Base-by-base conservation (phyloP, 306 rosid species). In the Quercus suber region DNA sequence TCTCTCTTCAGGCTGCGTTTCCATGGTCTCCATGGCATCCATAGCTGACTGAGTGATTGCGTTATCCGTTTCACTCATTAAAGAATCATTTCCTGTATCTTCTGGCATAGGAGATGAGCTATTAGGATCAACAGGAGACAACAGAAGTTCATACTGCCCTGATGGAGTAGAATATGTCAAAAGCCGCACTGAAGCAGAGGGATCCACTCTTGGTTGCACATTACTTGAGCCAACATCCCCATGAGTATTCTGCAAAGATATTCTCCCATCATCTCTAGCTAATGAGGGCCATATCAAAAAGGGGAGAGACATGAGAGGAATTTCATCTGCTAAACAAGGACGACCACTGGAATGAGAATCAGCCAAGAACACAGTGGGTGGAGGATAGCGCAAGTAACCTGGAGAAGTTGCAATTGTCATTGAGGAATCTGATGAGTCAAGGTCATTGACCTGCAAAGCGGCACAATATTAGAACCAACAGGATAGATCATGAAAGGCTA, bases 371-470 rank as follows among this genome's bases (percentile, higher is more conserved):
- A 96, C 91, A 31, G 98, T 87, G 80, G 98, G 99, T 9, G 99
- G 97, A n/a, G 99, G 93, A 82, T 93, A 93, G 76, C 82, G 89
- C 86, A 90, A 87, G 83, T 96, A 96, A 79, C 99, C 99, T 58
- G 84, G 85, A 67, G 98, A 91, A 55, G 94, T 96, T 82, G 99
- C 98, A 69, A 79, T 85, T 27, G 99, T 89, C 96, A 90, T 93
- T 31, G 93, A 89, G 69, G 97, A 87, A 89, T 90, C 98, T 76
- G 97, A 87, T 53, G 94, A 89, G 86, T 93, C 99, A 51, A 96
- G 91, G 80, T 93, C 99, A 90, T 91, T 93, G 83, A 96, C 99
- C 99, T 96, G 80, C 73, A 58, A 65, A 79, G 76, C 79, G 89
- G 76, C 21, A 72, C 73, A 78, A 76, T 21, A 57, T 25, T 56